Evolutionary conservation across 2,329 filamentous ascomycete species (phyloP).

Genomic region (Onygena corvina): DNA sequence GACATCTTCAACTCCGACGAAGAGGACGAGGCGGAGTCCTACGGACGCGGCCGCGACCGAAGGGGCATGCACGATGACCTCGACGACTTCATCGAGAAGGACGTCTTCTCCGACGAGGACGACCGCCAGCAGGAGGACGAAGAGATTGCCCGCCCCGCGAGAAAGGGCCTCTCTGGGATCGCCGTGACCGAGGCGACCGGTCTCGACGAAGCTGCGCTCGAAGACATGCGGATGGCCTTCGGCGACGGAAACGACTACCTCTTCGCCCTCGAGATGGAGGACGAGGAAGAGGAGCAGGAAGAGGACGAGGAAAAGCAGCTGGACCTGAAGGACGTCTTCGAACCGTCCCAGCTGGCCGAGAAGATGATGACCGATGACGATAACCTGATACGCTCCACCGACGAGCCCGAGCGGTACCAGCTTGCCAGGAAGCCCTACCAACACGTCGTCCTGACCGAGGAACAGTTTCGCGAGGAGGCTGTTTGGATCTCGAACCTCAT

Average conservation of each 20-base stretch:
- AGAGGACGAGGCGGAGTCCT: slow-evolving; percentile 52
- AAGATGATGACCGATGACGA: slow-evolving; percentile 93
- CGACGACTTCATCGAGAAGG: slow-evolving; percentile 94
- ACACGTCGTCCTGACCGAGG: slow-evolving; percentile 63
- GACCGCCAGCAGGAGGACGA: slow-evolving; percentile 68
- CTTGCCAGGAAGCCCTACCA: slow-evolving; percentile 81
- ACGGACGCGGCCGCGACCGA: slow-evolving; percentile 37
- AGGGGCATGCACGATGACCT: slow-evolving; percentile 64
- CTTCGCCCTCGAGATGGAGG: slow-evolving; percentile 83
- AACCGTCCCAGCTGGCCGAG: slow-evolving; percentile 86
- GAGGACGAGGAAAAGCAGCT: slow-evolving; percentile 69
- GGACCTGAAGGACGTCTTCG: slow-evolving; percentile 94
- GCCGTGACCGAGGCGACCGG: slow-evolving; percentile 67
- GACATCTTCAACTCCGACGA: slow-evolving; percentile 96
- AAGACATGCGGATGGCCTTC: slow-evolving; percentile 94
- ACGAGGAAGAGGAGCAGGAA: slow-evolving; percentile 66
- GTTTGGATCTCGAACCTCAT: slow-evolving; percentile 84
- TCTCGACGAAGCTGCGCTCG: slow-evolving; percentile 80
- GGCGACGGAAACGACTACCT: slow-evolving; percentile 92
- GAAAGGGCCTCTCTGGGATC: slow-evolving; percentile 54
- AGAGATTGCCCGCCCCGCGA: slow-evolving; percentile 71
- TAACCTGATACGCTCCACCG: slow-evolving; percentile 73
- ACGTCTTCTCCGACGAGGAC: slow-evolving; percentile 79
- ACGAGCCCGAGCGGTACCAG: slow-evolving; percentile 91
- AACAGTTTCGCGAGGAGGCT: slow-evolving; percentile 81